Evolutionary conservation across 2,329 filamentous ascomycete species (phyloP).

Genomic region (Pochonia chlamydosporia): DNA sequence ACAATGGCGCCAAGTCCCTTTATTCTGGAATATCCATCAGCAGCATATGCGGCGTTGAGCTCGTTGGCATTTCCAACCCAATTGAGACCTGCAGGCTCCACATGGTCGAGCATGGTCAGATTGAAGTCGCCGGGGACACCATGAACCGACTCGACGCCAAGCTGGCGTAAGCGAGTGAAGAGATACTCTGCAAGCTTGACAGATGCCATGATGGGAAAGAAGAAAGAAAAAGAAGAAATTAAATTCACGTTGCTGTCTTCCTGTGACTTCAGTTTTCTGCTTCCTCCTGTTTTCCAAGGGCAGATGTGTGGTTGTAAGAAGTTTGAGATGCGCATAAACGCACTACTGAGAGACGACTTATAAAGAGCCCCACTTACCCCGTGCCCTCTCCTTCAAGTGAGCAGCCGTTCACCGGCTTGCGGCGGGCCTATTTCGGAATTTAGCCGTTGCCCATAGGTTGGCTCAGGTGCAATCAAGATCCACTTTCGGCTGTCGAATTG

Average conservation of each 20-base stretch:
- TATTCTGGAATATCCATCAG: conserved; percentile 51
- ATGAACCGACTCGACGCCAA: conserved; percentile 52
- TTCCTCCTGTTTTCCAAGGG: neutral
- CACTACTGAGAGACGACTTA: neutral
- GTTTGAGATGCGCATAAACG: neutral
- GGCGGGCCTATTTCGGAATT: conserved; percentile 2
- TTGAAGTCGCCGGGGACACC: conserved; percentile 42
- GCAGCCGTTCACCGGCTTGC: neutral
- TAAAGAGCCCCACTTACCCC: neutral
- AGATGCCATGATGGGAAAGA: conserved; percentile 2
- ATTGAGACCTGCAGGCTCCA: conserved; percentile 28
- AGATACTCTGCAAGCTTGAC: conserved; percentile 38
- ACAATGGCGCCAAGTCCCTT: conserved; percentile 44
- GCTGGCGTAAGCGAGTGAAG: conserved; percentile 51
- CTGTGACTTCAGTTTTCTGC: neutral
- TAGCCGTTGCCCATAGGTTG: neutral
- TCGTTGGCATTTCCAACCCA: conserved; percentile 53
- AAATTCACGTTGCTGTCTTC: neutral
- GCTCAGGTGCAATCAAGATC: neutral
- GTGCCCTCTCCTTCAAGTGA: neutral
- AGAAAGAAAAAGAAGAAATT: neutral
- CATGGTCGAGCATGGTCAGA: conserved; percentile 29
- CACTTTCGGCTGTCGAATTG: neutral
- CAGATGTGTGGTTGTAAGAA: neutral
- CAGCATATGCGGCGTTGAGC: conserved; percentile 51